These are phyloP conservation scores for Triglochin maritima DNA, from an alignment of 106 monocot genomes.

Conservation along the genomic window DNA sequence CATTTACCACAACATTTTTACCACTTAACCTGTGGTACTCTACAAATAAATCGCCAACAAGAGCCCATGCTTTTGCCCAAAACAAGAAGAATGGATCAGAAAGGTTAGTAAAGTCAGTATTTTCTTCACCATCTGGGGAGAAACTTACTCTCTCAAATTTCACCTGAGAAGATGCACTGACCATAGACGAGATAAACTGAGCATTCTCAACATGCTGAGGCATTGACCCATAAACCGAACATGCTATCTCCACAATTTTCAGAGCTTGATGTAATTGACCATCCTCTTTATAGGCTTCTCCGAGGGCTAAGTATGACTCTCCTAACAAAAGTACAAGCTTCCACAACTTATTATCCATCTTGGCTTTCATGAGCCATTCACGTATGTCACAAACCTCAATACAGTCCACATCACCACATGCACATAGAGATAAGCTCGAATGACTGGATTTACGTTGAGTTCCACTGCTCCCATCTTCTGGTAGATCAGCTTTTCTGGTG, in stretches of 20 bases:
- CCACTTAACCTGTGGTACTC: slow-evolving; percentile 45
- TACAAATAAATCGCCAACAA: slow-evolving; percentile 84
- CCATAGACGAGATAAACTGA: slow-evolving; percentile 83
- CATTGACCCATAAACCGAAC: slow-evolving; percentile 96
- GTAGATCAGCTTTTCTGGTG: slow-evolving; percentile 29
- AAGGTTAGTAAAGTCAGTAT: slow-evolving; percentile 15
- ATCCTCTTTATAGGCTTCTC: slow-evolving; percentile 84
- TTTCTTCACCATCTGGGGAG: slow-evolving; percentile 15
- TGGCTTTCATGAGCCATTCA: slow-evolving; percentile 89
- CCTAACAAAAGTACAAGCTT: slow-evolving; percentile 94
- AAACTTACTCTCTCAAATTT: slow-evolving; percentile 16
- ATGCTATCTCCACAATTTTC: slow-evolving; percentile 82
- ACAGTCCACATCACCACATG: slow-evolving; percentile 83
- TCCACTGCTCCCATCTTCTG: slow-evolving; percentile 24
- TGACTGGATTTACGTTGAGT: slow-evolving; percentile 26
- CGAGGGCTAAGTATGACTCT: slow-evolving; percentile 93
- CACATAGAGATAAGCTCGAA: slow-evolving; percentile 42
- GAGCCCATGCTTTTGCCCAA: slow-evolving; percentile 87
- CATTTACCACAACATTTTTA: slow-evolving; percentile 23
- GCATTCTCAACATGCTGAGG: slow-evolving; percentile 76
- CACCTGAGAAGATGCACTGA: slow-evolving; percentile 18
- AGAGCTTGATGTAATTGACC: slow-evolving; percentile 57
- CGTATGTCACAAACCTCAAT: slow-evolving; percentile 98
- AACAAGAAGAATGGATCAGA: slow-evolving; percentile 41
- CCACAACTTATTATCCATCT: slow-evolving; percentile 92